Evolutionary conservation across 306 rosid genomes (phyloP), one percentile per base, ranked within the genome.

Genomic region (Mimosa pudica): DNA sequence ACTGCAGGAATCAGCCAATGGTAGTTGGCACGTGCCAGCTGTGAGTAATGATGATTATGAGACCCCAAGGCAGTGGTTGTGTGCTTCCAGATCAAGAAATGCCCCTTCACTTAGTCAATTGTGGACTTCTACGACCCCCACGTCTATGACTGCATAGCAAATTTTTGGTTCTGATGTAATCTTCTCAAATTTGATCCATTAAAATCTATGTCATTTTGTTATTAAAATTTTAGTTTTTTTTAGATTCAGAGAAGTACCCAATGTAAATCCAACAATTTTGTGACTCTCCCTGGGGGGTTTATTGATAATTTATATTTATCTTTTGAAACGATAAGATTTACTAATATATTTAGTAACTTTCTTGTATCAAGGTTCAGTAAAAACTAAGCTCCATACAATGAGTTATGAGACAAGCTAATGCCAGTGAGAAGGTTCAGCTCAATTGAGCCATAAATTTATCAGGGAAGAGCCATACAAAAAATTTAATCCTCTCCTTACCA

Each of bases 21-120:
- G 98, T 76, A 76, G 86, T 35, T 92, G 98, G 98, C 98, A 90
- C 30, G 89, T 92, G 73, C 98, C 98, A 71, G 84, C 90, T 5
- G 80, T 80, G 70, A 80, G 93, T 1, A 89, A 81, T 17, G 92
- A 92, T 86, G 98, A 91, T 86, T 81, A 85, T 57, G 96, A 89
- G 72, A 82, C 86, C 77, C 93, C 90, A 54, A 91, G 91, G 89
- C 88, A 82, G 81, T 92, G 98, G 98, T 58, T 95, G 85, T 95
- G 98, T 71, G 94, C 87, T 66, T 83, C 87, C 71, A 87, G 98
- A 87, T 74, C 91, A 84, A 51, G 20, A 57, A 35, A 82, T 63
- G 17, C 3, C 7, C 8, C 82, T 14, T 70, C 70, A 58, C 79
- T 71, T 16, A 80, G 76, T 75, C 74, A 71, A 65, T 41, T 83